These are phyloP conservation scores for Calonectria pseudoreteaudii DNA, from an alignment of 2,329 filamentous ascomycete genomes.

Conservation along the genomic window DNA sequence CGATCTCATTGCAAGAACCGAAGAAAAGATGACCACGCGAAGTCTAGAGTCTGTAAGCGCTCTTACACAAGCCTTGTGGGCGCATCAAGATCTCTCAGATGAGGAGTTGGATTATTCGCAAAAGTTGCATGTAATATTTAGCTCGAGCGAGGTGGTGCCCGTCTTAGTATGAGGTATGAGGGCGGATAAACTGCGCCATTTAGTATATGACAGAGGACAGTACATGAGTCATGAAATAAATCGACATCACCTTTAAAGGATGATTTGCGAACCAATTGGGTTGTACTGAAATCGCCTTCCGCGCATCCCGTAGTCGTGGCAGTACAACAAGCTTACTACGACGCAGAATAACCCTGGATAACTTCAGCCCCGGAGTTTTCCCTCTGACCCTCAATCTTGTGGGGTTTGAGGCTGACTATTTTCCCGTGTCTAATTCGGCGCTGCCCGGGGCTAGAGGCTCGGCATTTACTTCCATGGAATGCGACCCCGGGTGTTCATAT, in stretches of 20 bases:
- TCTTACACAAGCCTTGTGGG: constrained; percentile 10
- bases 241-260: background rate
- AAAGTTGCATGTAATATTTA: constrained; percentile 8
- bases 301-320: background rate
- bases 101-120: constrained; percentile 10
- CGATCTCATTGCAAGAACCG: background rate
- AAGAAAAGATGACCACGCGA: background rate
- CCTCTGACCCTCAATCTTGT: background rate
- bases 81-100: constrained; percentile 5
- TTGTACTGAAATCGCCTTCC: background rate
- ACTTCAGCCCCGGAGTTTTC: background rate
- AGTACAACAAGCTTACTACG: background rate
- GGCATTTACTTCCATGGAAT: background rate
- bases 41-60: background rate
- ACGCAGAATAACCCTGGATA: background rate
- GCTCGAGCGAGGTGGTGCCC: background rate
- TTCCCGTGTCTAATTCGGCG: background rate
- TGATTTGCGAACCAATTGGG: no score
- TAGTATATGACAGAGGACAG: background rate
- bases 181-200: background rate
- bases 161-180: background rate
- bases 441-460: background rate
- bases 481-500: constrained; percentile 14
- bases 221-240: background rate
- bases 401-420: background rate